phyloP scores from a whole-genome alignment of 106 monocot species.

The Dendrobium nobile region DNA sequence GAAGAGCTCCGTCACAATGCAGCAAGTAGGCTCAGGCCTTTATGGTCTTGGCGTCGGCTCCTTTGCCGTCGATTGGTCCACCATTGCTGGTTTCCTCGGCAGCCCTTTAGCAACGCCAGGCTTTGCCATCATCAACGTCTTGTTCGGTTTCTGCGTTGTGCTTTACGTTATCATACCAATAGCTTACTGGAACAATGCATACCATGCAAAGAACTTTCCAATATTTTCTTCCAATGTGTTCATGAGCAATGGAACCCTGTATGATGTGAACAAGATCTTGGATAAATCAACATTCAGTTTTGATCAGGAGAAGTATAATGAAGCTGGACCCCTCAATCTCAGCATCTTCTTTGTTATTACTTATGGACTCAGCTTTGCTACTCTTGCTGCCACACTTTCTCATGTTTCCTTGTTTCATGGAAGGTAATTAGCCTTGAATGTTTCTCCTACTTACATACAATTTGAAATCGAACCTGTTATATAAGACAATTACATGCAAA shows the following conservation, averaged over 20 bases:
- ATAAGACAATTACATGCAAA: no score
- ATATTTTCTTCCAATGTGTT: constrained; percentile 30
- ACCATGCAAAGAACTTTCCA: constrained; percentile 45
- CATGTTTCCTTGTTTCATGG: constrained; percentile 33
- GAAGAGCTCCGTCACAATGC: constrained; percentile 46
- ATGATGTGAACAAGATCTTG: constrained; percentile 34
- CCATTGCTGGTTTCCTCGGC: constrained; percentile 27
- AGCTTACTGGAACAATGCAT: constrained; percentile 44
- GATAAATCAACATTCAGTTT: constrained; percentile 33
- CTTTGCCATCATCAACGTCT: constrained; percentile 39
- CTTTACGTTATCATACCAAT: constrained; percentile 37
- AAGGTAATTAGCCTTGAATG: constrained; percentile 5
- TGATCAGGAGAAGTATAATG: constrained; percentile 24
- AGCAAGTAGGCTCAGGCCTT: constrained; percentile 48
- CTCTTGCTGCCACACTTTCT: constrained; percentile 21
- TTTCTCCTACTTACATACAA: no score
- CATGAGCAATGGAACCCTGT: constrained; percentile 21
- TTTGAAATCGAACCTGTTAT: no score
- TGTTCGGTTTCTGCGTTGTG: constrained; percentile 26
- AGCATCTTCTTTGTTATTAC: constrained; percentile 18
- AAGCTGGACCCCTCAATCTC: constrained; percentile 6
- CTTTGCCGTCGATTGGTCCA: constrained; percentile 52
- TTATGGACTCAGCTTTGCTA: constrained; percentile 33
- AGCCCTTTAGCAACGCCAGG: constrained; percentile 41
- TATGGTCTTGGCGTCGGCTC: constrained; percentile 53